Evolutionary conservation across 306 rosid species (phyloP), one percentile per base, ranked within the genome.

Genomic region (Vigna angularis): DNA sequence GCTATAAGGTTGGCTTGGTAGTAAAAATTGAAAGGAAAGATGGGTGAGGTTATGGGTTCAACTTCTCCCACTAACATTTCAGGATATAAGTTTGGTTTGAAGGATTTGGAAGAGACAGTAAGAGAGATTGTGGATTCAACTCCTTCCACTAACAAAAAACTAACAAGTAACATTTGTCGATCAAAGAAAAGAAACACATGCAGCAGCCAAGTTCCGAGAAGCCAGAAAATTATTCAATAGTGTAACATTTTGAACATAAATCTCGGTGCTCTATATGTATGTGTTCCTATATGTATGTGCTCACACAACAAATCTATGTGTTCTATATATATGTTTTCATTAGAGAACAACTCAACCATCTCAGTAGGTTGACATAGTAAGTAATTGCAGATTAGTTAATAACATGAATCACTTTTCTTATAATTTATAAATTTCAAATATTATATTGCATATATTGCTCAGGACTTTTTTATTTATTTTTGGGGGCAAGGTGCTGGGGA

Each of bases 351-450:
- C 48, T 32, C 63, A n/a, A 34, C 18, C 62, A 32, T 16, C 61
- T 32, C 48, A 32, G 48, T 4, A 10, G 18, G 11, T 28, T 16
- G 20, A 15, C 42, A 36, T 7, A 50, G 20, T 26, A 28, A 55
- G 61, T 22, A 22, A 56, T 24, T 48, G 49, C 74, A 69, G 14
- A 26, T 42, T 28, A 48, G 28, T 48, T 69, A 64, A 56, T 40
- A 58, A 13, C 45, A 61, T 36, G 4, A 50, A 24, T 24, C 75
- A 22, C 20, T 12, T 58, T 24, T 13, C 1, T 13, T 58, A 32
- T 26, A 22, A 24, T 65, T 16, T 71, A 57, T 17, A 30, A 80
- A 51, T 36, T 48, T 53, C 24, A 71, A 49, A 71, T 51, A 45
- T 16, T 15, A 55, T 28, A 32, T 53, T 10, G 28, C 6, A 6